Conservation (phyloP, 2,329 filamentous ascomycete species). For the Chalara sp. region DNA sequence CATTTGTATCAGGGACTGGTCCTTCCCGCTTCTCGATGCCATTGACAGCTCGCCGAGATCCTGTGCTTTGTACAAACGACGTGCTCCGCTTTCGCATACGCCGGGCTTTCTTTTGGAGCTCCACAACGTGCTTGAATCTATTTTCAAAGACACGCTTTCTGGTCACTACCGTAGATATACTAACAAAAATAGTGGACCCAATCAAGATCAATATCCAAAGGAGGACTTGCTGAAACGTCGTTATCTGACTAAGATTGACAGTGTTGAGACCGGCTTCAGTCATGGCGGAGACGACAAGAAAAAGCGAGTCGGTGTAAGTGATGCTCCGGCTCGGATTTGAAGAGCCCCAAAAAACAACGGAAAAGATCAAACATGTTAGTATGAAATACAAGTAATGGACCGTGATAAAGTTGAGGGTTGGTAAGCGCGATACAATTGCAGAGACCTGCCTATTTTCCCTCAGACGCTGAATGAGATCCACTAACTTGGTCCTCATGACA, state of each 20-base stretch:
- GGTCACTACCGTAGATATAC: slow-evolving; percentile 54
- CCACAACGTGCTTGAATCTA: slow-evolving; percentile 48
- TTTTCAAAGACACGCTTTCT: slow-evolving; percentile 56
- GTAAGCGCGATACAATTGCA: slow-evolving; percentile 5
- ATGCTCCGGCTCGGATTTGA: slow-evolving; percentile 46
- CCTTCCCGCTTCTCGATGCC: too few species aligned
- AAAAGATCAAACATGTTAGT: slow-evolving; percentile 44
- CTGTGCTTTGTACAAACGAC: too few species aligned
- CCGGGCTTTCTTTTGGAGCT: slow-evolving; percentile 29
- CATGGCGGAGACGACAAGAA: slow-evolving; percentile 60
- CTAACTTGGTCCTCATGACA: too few species aligned
- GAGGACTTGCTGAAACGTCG: slow-evolving; percentile 60
- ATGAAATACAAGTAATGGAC: slow-evolving; percentile 65
- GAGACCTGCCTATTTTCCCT: too few species aligned
- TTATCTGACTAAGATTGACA: slow-evolving; percentile 55
- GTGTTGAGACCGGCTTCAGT: slow-evolving; percentile 63
- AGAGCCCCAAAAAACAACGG: slow-evolving; percentile 54
- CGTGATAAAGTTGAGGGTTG: slow-evolving; percentile 51
- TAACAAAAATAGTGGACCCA: slow-evolving; percentile 61
- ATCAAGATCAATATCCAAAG: slow-evolving; percentile 59
- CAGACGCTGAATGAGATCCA: too few species aligned
- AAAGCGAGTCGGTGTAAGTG: slow-evolving; percentile 58
- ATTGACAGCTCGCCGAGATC: too few species aligned
- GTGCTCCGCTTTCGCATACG: neutral
- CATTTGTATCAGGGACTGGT: too few species aligned